Percentiles rank a stretch among this genome's conserved stretches.
Conservation (phyloP, 73 alveolate species). For the Tetrahymena elliotti region DNA sequence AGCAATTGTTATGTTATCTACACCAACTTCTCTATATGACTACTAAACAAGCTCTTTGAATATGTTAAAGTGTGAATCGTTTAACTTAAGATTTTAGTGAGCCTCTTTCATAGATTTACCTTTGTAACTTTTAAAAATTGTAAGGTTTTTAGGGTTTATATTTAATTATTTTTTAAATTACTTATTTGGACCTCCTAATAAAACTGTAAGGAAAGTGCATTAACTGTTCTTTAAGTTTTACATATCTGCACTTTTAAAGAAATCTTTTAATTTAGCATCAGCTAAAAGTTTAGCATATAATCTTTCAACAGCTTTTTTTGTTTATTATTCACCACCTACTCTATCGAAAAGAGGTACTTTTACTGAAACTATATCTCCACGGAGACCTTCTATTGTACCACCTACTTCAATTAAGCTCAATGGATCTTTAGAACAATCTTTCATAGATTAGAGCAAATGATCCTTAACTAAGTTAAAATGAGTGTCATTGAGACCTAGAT, state of each 20-base stretch:
- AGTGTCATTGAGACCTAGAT: neutral
- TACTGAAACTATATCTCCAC: neutral
- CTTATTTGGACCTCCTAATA: neutral
- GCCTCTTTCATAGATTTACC: neutral
- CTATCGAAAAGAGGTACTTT: neutral
- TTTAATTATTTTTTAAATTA: neutral
- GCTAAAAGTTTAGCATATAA: neutral
- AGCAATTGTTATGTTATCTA: neutral
- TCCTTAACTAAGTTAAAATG: neutral
- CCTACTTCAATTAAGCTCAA: neutral
- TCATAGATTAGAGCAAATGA: neutral
- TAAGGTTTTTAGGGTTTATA: neutral
- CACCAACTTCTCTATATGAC: neutral
- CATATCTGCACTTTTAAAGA: neutral
- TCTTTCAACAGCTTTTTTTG: neutral
- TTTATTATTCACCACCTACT: neutral
- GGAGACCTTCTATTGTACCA: neutral
- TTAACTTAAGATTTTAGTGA: neutral
- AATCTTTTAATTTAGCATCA: neutral
- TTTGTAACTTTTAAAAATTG: neutral
- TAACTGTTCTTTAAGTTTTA: neutral
- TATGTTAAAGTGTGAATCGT: neutral
- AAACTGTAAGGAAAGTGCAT: neutral
- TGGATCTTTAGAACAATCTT: neutral
- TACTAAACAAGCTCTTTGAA: neutral